Conservation (phyloP, 2,329 filamentous ascomycete genomes). For the Scopulariopsis brevicaulis region DNA sequence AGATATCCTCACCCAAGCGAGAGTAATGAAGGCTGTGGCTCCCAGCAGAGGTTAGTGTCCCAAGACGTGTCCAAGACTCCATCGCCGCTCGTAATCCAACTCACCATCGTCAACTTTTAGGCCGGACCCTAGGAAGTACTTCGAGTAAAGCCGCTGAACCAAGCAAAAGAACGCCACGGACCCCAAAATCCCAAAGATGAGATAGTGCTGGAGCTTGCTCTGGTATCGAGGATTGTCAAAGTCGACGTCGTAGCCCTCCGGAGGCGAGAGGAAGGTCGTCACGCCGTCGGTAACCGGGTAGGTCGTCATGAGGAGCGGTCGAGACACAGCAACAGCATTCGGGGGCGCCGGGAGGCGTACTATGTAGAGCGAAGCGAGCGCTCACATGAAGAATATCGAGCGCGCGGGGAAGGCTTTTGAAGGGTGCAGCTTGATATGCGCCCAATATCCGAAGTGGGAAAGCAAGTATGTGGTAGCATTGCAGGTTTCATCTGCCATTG, state of each 20-base stretch:
- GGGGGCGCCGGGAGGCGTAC: too few relatives aligned
- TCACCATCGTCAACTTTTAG: conserved; percentile 15
- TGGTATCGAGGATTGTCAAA: conserved; percentile 18
- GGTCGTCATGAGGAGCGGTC: neutral
- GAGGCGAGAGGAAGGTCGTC: conserved; percentile 13
- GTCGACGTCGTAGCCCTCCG: conserved; percentile 19
- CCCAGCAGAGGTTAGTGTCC: neutral
- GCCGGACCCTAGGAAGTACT: conserved; percentile 13
- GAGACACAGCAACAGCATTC: neutral
- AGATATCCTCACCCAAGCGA: neutral
- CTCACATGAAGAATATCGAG: too few relatives aligned
- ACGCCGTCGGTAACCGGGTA: conserved; percentile 14
- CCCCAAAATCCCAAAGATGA: conserved; percentile 15
- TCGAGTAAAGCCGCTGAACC: conserved; percentile 18
- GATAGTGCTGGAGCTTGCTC: conserved; percentile 11
- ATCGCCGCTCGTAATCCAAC: neutral
- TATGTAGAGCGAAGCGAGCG: too few relatives aligned
- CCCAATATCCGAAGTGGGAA: too few relatives aligned
- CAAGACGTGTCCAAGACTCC: neutral
- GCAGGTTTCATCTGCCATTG: too few relatives aligned
- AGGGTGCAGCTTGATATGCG: too few relatives aligned
- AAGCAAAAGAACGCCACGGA: conserved; percentile 11
- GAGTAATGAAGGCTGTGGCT: neutral
- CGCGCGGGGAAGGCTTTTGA: too few relatives aligned
- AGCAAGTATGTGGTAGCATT: too few relatives aligned